These are phyloP conservation scores for Globisporangium paroecandrum DNA, from an alignment of 352 stramenopile genomes.

Conservation along the genomic window DNA sequence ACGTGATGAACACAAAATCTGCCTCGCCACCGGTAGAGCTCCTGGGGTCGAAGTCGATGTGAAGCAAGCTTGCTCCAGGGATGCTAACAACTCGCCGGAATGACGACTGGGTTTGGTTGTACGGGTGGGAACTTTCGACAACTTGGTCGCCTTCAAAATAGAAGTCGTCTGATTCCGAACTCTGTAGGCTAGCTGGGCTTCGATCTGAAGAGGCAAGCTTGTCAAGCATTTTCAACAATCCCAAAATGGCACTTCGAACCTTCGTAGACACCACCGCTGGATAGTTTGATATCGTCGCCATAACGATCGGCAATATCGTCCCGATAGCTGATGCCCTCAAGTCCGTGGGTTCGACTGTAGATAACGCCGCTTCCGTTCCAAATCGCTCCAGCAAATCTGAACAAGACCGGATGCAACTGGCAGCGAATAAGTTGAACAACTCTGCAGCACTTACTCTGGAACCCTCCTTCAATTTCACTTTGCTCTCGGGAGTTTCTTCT, in stretches of 20 bases:
- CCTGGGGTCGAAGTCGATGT: constrained; percentile 67
- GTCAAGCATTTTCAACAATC: constrained; percentile 35
- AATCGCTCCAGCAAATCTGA: constrained; percentile 25
- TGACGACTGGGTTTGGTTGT: constrained; percentile 51
- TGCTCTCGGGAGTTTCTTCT: constrained; percentile 18
- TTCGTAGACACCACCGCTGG: constrained; percentile 28
- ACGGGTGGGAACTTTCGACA: constrained; percentile 67
- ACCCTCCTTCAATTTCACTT: constrained; percentile 13
- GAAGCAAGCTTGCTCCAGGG: constrained; percentile 45
- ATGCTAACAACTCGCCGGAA: constrained; percentile 59
- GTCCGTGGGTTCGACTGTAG: not conserved
- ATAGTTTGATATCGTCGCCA: constrained; percentile 44
- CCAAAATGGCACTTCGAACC: constrained; percentile 22
- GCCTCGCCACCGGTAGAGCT: constrained; percentile 54
- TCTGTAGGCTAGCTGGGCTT: not conserved
- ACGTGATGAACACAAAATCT: constrained; percentile 67
- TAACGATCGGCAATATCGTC: constrained; percentile 43
- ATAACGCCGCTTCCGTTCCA: not conserved
- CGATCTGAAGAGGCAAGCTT: constrained; percentile 7
- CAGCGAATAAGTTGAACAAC: constrained; percentile 45
- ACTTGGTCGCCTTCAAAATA: constrained; percentile 44
- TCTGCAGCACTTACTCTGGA: constrained; percentile 13
- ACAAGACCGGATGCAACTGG: constrained; percentile 32
- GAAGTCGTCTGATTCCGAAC: constrained; percentile 11
- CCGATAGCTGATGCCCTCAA: constrained; percentile 35